These are phyloP conservation scores for Yarrowia galli DNA, from an alignment of 1,139 yeast species.

Conservation along the genomic window DNA sequence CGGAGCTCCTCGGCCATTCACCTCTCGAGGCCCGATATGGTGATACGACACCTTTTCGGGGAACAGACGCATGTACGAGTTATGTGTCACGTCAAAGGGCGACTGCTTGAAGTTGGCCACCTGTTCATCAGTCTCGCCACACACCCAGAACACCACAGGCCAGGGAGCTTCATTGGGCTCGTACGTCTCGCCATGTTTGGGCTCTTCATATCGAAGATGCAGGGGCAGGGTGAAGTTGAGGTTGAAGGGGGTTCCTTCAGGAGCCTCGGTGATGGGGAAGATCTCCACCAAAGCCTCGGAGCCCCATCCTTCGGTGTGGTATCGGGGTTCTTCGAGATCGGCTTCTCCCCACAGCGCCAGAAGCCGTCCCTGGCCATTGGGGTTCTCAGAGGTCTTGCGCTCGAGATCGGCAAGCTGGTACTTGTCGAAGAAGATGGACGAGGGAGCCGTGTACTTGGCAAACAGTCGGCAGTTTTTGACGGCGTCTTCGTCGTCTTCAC, in stretches of 20 bases:
- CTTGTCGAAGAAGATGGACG: constrained; percentile 52
- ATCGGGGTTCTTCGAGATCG: constrained; percentile 58
- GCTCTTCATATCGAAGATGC: constrained; percentile 60
- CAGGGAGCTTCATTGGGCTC: constrained; percentile 47
- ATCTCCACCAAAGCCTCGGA: constrained; percentile 55
- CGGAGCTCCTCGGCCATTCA: background rate
- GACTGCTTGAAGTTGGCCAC: constrained; percentile 44
- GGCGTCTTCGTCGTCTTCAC: constrained; percentile 15
- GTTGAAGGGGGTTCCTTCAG: constrained; percentile 40
- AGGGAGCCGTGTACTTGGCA: constrained; percentile 53
- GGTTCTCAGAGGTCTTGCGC: constrained; percentile 45
- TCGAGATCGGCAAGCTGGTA: constrained; percentile 53
- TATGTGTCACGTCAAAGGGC: constrained; percentile 48
- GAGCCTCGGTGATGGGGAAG: constrained; percentile 39
- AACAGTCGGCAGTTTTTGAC: constrained; percentile 51
- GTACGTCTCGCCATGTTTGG: constrained; percentile 46
- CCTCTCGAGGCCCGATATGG: constrained; percentile 38
- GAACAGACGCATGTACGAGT: constrained; percentile 57
- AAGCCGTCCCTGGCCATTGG: constrained; percentile 50
- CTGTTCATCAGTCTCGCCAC: constrained; percentile 50
- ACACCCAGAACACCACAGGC: constrained; percentile 60
- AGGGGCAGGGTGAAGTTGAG: constrained; percentile 53
- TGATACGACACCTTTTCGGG: constrained; percentile 55
- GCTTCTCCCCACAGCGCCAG: constrained; percentile 56
- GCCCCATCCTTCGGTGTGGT: constrained; percentile 58